Evolutionary conservation across 768 basidiomycete species (phyloP).

Genomic region (Russula griseocarnosa): DNA sequence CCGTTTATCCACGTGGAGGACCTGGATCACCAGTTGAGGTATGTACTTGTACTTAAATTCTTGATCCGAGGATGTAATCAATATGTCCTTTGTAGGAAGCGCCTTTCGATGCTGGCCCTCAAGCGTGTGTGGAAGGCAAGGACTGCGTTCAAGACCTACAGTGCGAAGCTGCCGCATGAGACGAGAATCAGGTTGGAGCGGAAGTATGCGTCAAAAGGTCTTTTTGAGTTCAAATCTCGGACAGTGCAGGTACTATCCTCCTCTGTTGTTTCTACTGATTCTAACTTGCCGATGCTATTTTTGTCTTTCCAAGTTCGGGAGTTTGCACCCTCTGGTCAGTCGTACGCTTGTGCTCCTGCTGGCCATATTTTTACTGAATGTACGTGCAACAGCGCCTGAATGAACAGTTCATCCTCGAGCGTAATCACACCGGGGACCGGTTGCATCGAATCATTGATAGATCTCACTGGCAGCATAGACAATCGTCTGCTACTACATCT

Average conservation of each 20-base stretch:
- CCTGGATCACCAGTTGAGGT: slow-evolving; percentile 11
- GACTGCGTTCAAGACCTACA: not conserved
- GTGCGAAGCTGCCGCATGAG: not conserved
- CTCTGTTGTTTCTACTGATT: not conserved
- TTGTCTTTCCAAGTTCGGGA: slow-evolving; percentile 6
- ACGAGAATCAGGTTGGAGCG: not conserved
- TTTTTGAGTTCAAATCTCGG: slow-evolving; percentile 8
- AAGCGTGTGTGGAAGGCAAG: slow-evolving; percentile 5
- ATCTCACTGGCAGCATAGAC: not conserved
- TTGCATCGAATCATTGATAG: too few relatives aligned
- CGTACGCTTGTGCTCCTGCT: too few relatives aligned
- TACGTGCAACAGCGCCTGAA: not conserved
- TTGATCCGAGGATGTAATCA: not conserved
- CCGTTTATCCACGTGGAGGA: slow-evolving; percentile 9
- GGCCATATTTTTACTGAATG: not conserved
- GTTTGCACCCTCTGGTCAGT: slow-evolving; percentile 14
- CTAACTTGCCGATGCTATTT: not conserved
- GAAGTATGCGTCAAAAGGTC: not conserved
- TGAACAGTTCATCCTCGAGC: slow-evolving; percentile 10
- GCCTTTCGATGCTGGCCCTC: slow-evolving; percentile 5
- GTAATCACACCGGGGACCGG: not conserved
- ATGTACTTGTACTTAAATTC: not conserved
- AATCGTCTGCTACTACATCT: not conserved
- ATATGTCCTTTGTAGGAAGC: not conserved
- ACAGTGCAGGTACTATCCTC: slow-evolving; percentile 11